A percentile compares a stretch with the other conserved stretches of the same genome.
phyloP scores from a whole-genome alignment of 106 monocot genomes.

The Dactylorhiza incarnata region DNA sequence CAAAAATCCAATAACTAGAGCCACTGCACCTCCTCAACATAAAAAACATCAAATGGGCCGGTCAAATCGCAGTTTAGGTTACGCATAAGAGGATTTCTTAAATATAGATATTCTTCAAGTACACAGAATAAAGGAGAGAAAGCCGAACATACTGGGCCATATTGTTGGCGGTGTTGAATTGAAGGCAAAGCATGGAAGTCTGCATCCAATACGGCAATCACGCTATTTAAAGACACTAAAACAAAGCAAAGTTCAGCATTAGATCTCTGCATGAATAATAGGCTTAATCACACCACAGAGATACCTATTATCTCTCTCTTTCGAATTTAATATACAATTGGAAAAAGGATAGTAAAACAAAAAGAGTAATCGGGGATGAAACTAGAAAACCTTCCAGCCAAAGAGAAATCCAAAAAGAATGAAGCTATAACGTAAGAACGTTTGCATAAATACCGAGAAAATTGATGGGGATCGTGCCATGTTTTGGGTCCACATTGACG shows the following conservation, averaged over 20 bases:
- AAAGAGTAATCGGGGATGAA: neutral
- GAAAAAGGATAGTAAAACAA: neutral
- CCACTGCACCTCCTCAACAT: neutral
- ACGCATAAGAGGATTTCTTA: neutral
- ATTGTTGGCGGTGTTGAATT: slow-evolving; percentile 81
- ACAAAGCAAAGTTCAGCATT: slow-evolving; percentile 12
- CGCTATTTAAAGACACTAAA: slow-evolving; percentile 89
- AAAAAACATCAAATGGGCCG: neutral
- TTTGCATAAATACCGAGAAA: neutral
- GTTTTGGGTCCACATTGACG: no score
- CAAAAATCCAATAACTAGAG: neutral
- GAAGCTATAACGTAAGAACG: neutral
- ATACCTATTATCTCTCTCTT: neutral
- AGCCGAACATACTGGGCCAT: slow-evolving; percentile 72
- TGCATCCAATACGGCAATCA: slow-evolving; percentile 93
- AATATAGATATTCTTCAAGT: neutral
- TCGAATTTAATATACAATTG: neutral
- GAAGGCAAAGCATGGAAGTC: slow-evolving; percentile 93
- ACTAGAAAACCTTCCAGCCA: neutral
- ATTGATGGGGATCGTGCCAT: no score
- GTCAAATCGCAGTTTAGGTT: neutral
- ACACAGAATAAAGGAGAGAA: neutral
- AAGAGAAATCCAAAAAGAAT: neutral
- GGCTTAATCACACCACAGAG: neutral
- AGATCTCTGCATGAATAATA: neutral